These are phyloP conservation scores for Excoecaria agallocha DNA, from an alignment of 345 rosid species.

Conservation along the genomic window DNA sequence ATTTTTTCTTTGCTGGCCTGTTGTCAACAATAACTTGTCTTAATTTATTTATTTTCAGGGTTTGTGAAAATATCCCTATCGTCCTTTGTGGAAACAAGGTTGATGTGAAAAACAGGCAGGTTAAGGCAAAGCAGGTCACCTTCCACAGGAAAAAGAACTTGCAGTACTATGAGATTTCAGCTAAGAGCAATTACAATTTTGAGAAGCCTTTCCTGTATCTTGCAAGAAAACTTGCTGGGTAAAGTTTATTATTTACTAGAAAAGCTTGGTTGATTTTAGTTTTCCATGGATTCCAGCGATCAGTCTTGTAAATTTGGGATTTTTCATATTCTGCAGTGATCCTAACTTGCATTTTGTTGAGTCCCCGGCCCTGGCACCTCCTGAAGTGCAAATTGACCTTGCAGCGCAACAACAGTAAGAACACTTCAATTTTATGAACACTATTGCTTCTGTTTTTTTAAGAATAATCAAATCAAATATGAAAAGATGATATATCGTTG, in stretches of 20 bases:
- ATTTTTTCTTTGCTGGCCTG: background rate
- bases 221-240: slow-evolving; percentile 60
- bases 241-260: background rate
- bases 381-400: slow-evolving; percentile 81
- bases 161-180: slow-evolving; percentile 59
- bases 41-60: slow-evolving; percentile 24
- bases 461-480: background rate
- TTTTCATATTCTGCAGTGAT: slow-evolving; percentile 31
- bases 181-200: slow-evolving; percentile 56
- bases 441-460: background rate
- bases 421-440: too few species aligned
- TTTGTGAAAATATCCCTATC: slow-evolving; percentile 55
- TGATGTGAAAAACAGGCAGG: slow-evolving; percentile 58
- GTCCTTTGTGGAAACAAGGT: slow-evolving; percentile 63
- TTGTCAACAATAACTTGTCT: background rate
- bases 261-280: background rate
- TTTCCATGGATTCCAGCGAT: too few species aligned
- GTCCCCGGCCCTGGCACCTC: slow-evolving; percentile 89
- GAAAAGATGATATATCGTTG: too few species aligned
- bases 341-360: slow-evolving; percentile 93
- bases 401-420: slow-evolving; percentile 87
- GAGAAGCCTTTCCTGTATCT: slow-evolving; percentile 60
- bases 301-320: too few species aligned
- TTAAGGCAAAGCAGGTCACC: slow-evolving; percentile 55
- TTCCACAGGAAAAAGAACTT: slow-evolving; percentile 55